These are phyloP conservation scores for Penicillium canescens DNA, from an alignment of 495 filamentous ascomycete genomes.

Conservation along the genomic window DNA sequence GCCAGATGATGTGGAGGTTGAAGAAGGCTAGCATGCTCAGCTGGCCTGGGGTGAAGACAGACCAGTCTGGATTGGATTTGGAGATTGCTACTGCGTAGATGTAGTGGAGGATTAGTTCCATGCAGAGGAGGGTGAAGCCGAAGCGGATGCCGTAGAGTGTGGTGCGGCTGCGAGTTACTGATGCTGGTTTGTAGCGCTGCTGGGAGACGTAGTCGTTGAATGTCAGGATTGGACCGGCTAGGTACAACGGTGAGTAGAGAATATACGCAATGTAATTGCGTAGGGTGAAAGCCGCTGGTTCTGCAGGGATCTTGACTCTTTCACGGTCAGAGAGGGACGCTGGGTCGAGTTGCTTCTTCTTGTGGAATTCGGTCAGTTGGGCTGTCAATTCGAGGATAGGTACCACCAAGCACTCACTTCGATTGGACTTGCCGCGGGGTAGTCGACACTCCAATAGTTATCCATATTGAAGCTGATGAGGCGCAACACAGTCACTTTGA, in stretches of 20 bases:
- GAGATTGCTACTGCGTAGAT: constrained; percentile 93
- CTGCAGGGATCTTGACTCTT: constrained; percentile 73
- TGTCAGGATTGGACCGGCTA: constrained; percentile 89
- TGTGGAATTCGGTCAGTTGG: constrained; percentile 61
- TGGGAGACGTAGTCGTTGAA: constrained; percentile 99
- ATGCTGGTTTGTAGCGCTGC: constrained; percentile 67
- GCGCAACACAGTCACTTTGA: constrained; percentile 93
- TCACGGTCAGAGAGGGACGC: constrained; percentile 83
- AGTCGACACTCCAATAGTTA: constrained; percentile 86
- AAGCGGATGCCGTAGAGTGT: constrained; percentile 84
- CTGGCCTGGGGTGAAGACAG: constrained; percentile 81
- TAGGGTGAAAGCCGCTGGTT: constrained; percentile 62
- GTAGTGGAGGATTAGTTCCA: constrained; percentile 93
- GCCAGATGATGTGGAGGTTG: constrained; percentile 96
- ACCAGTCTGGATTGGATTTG: constrained; percentile 76
- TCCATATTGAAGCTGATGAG: constrained; percentile 97
- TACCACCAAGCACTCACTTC: constrained; percentile 65
- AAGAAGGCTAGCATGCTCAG: constrained; percentile 92
- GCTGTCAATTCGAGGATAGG: background rate
- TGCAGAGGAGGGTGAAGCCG: constrained; percentile 73
- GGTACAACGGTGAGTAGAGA: constrained; percentile 89
- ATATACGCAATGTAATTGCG: constrained; percentile 89
- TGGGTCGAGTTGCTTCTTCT: constrained; percentile 98
- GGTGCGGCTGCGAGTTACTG: constrained; percentile 65
- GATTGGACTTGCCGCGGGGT: constrained; percentile 62